Conservation (phyloP, 2,329 filamentous ascomycete genomes). For the Aspergillus sp. region DNA sequence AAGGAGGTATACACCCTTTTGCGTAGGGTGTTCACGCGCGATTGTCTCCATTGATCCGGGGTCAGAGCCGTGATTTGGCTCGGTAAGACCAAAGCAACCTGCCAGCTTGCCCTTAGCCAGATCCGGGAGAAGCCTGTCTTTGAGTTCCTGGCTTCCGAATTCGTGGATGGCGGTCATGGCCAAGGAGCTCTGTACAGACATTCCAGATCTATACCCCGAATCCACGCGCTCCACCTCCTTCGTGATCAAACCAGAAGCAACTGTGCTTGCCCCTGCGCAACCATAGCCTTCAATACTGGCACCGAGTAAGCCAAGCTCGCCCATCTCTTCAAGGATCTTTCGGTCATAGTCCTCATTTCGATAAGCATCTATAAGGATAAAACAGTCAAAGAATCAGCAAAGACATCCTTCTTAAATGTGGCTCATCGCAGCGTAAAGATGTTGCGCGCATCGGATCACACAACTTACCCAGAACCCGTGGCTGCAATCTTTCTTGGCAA, state of each 20-base stretch:
- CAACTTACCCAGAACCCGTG: slow-evolving; percentile 75
- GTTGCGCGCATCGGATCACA: slow-evolving; percentile 10
- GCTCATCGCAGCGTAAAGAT: not conserved
- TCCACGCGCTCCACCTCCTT: slow-evolving; percentile 88
- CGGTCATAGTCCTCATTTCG: slow-evolving; percentile 83
- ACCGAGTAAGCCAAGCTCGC: slow-evolving; percentile 82
- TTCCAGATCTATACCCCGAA: slow-evolving; percentile 86
- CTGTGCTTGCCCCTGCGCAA: slow-evolving; percentile 82
- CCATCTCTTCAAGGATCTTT: slow-evolving; percentile 87
- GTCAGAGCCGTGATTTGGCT: slow-evolving; percentile 90
- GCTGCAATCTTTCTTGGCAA: slow-evolving; percentile 84
- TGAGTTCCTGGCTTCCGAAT: slow-evolving; percentile 82
- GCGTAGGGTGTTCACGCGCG: slow-evolving; percentile 79
- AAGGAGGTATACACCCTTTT: slow-evolving; percentile 76
- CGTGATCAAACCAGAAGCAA: slow-evolving; percentile 86
- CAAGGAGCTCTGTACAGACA: slow-evolving; percentile 91
- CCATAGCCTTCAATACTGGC: slow-evolving; percentile 84
- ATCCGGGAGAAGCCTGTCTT: slow-evolving; percentile 75
- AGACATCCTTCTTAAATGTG: not conserved
- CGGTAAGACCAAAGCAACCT: slow-evolving; percentile 85
- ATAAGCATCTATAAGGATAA: slow-evolving; percentile 66
- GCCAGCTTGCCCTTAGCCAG: slow-evolving; percentile 81
- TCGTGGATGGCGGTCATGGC: slow-evolving; percentile 91
- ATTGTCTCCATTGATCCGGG: slow-evolving; percentile 87
- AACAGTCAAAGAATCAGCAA: slow-evolving; percentile 1